Evolutionary conservation across 1,139 yeast species (phyloP), one percentile per base, ranked within the genome.

Genomic region (Pichia norvegensis): DNA sequence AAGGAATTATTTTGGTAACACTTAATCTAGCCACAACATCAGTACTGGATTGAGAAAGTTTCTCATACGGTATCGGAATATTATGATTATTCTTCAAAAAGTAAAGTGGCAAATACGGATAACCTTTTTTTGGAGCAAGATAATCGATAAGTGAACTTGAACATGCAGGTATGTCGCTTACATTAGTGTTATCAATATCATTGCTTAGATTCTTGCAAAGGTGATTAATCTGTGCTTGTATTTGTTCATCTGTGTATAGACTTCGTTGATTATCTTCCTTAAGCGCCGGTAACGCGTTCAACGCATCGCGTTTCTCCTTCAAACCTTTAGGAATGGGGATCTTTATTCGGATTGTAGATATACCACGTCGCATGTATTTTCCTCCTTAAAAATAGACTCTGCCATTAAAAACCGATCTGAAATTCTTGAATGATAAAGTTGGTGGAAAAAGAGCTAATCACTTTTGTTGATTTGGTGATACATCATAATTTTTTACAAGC

Each of bases 61-160:
- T 42, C n/a, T 49, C 46, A 37, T 46, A 50, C 2, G 54, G 54
- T 4, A 40, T 44, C 3, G 35, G 33, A 8, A 35, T 27, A 9
- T 36, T 31, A 13, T 19, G 17, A 19, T 27, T 20, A 35, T 21
- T 39, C 20, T 27, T 16, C 23, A 29, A 13, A 29, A 44, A 40
- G 16, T 38, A 13, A n/a, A 23, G 14, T 9, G 48, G 48, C 10
- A 46, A 16, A 33, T 40, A 42, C 17, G 16, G 23, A 8, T 25
- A 22, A 19, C 40, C 23, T 0, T 70, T 63, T 1, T 58, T 62
- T 9, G 55, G 48, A 16, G 63, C 57, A 19, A 65, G 56, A 21
- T 64, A 60, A 7, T 64, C 60, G 21, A 69, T 59, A 14, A 76
- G 66, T 0, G 76, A 76, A 29, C 74, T 68, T 2, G 43, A 14